Evolutionary conservation across 2,329 filamentous ascomycete genomes (phyloP).

Genomic region (Cordyceps farinosa): DNA sequence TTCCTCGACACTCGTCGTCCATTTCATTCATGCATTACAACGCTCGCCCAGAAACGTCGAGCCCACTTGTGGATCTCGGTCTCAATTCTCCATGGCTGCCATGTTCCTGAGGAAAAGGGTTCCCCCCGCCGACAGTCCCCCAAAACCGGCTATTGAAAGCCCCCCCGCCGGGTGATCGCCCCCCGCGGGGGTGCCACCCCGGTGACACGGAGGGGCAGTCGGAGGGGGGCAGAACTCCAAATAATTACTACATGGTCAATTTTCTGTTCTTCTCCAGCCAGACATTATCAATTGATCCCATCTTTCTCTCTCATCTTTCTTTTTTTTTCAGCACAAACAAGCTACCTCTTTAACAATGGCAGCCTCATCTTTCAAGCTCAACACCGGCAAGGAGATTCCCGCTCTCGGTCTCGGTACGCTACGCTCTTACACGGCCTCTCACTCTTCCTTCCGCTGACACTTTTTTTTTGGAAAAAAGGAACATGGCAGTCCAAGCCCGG

Average conservation of each 20-base stretch:
- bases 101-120: not conserved
- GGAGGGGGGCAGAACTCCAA: not conserved
- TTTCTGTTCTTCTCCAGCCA: not conserved
- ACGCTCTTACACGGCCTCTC: conserved; percentile 24
- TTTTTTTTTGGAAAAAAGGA: conserved; percentile 36
- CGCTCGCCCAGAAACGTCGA: not conserved
- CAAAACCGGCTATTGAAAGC: conserved; percentile 3
- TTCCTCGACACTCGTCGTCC: no score
- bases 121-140: not conserved
- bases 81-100: conserved; percentile 6
- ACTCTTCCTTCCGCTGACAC: conserved; percentile 3
- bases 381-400: conserved; percentile 61
- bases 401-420: conserved; percentile 58
- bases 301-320: not conserved
- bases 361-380: conserved; percentile 58
- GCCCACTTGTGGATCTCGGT: conserved; percentile 1
- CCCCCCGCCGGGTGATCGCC: not conserved
- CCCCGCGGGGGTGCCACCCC: not conserved
- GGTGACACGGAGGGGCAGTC: not conserved
- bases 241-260: not conserved
- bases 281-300: not conserved
- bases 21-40: not conserved
- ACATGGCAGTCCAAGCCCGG: conserved; percentile 63
- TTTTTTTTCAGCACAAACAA: not conserved
- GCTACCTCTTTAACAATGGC: conserved; percentile 40